Base-by-base conservation (phyloP, 2,329 filamentous ascomycete species). In the Penicillium sp. region DNA sequence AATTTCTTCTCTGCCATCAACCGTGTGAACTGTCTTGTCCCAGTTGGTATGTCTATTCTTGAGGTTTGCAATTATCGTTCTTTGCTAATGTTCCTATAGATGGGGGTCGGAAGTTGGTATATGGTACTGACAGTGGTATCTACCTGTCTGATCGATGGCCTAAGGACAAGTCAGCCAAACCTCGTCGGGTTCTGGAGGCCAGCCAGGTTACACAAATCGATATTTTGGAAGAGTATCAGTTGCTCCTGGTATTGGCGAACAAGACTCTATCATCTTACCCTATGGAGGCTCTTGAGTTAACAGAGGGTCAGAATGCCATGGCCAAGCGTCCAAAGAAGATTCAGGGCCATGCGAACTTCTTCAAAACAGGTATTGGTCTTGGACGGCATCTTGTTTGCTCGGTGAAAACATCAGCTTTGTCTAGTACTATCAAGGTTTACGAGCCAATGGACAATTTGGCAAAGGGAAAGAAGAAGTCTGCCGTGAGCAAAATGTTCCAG, bases 401-500 rank as follows among this genome's bases (percentile, higher is more conserved):
- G 66, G 95, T 98, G 69, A 98, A 96, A 80, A 96, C 92, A 42
- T 93, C 90, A 19, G 91, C 93, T 3, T 81, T 98, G 31, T 96
- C 92, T 52, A 96, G 92, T 14, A 98, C 93, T 2, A 96, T 99
- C 81, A 98, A 98, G 78, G 95, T 98, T n/a, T 98, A 92, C 76
- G 93, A 99, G 77, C 95, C 95, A 1, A 96, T 96, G 78, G 95
- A 98, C 72, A 90, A 92, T 61, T 89, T 96, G 83, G 89, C 90
- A 54, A 95, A 93, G 79, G 91, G 91, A 57, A 96, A 95, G 81
- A 97, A 96, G 80, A 96, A 96, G 73, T 95, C 93, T 69, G 93
- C 95, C 19, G 88, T 99, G 59, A 89, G 91, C 65, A 96, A 96
- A 79, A 96, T 99, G 88, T 93, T 99, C 78, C 92, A 92, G 60